A percentile compares a stretch with the other conserved stretches of the same genome.
These are phyloP conservation scores for Choricystis sp. DNA, from an alignment of 139 green algal species.

Conservation along the genomic window DNA sequence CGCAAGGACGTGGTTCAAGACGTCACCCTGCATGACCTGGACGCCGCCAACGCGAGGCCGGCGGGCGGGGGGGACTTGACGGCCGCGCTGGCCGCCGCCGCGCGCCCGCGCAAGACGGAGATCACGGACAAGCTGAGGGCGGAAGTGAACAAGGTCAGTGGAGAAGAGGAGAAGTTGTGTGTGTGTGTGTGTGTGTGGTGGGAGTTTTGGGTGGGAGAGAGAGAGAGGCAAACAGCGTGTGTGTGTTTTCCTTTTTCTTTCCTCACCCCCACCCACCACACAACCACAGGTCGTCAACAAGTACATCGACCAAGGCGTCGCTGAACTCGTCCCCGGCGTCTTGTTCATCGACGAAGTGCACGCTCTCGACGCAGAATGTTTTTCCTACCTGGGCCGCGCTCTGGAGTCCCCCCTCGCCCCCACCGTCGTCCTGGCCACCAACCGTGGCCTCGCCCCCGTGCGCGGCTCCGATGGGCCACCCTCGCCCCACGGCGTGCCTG, in stretches of 20 bases:
- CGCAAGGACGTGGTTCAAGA: constrained; percentile 94
- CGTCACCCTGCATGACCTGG: constrained; percentile 96
- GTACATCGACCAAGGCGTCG: constrained; percentile 64
- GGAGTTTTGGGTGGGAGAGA: neutral
- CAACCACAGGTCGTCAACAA: constrained; percentile 26
- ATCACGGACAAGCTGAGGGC: constrained; percentile 97
- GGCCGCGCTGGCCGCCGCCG: neutral
- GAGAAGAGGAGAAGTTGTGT: no score
- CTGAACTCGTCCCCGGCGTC: constrained; percentile 93
- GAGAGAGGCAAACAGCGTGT: neutral
- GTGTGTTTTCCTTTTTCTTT: neutral
- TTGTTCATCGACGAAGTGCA: constrained; percentile 98
- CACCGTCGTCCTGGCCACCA: constrained; percentile 98
- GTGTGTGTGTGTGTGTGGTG: no score
- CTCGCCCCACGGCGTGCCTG: constrained; percentile 84
- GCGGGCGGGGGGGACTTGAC: constrained; percentile 46
- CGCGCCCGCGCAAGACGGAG: constrained; percentile 72
- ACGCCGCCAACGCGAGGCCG: constrained; percentile 84
- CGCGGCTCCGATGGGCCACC: constrained; percentile 66
- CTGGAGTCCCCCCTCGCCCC: constrained; percentile 82
- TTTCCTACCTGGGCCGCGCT: constrained; percentile 93
- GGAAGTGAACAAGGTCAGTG: constrained; percentile 98
- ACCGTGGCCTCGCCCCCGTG: constrained; percentile 84
- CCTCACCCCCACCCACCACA: no score
- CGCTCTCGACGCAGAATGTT: constrained; percentile 98